These are phyloP conservation scores for Tetradesmus obliquus DNA, from an alignment of 139 green algal species.

Conservation along the genomic window DNA sequence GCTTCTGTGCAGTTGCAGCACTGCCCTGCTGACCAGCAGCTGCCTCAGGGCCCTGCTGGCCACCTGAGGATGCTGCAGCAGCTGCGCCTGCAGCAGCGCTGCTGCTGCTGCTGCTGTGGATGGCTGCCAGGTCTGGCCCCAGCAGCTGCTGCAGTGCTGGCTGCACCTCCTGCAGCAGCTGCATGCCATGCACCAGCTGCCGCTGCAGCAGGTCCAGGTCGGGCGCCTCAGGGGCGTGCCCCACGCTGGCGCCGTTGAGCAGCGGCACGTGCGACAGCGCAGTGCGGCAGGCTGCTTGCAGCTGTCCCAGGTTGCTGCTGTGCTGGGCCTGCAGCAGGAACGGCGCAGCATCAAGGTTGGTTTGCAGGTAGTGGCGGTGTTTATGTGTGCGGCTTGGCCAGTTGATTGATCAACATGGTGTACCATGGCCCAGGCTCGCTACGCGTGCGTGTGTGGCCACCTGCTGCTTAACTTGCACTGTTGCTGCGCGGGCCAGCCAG, in stretches of 20 bases:
- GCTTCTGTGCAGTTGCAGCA: not conserved
- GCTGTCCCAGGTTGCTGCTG: slow-evolving; percentile 16
- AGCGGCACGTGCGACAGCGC: slow-evolving; percentile 42
- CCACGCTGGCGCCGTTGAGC: slow-evolving; percentile 34
- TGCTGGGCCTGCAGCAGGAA: not conserved
- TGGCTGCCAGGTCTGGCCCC: not conserved
- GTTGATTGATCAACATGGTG: too few relatives aligned
- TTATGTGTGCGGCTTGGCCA: too few relatives aligned
- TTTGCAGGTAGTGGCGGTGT: not conserved
- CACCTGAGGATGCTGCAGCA: not conserved
- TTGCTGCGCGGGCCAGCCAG: not conserved
- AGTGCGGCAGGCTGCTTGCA: slow-evolving; percentile 22
- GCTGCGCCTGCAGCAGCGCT: not conserved
- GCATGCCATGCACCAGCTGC: slow-evolving; percentile 23
- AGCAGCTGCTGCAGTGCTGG: slow-evolving; percentile 36
- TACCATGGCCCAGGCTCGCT: too few relatives aligned
- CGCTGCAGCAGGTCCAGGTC: slow-evolving; percentile 30
- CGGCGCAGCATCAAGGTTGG: not conserved
- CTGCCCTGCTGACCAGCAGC: not conserved
- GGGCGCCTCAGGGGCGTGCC: slow-evolving; percentile 16
- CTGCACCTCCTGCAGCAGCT: slow-evolving; percentile 12
- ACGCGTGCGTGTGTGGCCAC: too few relatives aligned
- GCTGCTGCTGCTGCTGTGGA: not conserved
- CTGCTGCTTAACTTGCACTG: not conserved
- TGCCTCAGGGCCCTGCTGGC: not conserved